Evolutionary conservation across 164 flowering plant species (phyloP), one percentile per base, ranked within the genome.

Genomic region (Cinnamomum micranthum): DNA sequence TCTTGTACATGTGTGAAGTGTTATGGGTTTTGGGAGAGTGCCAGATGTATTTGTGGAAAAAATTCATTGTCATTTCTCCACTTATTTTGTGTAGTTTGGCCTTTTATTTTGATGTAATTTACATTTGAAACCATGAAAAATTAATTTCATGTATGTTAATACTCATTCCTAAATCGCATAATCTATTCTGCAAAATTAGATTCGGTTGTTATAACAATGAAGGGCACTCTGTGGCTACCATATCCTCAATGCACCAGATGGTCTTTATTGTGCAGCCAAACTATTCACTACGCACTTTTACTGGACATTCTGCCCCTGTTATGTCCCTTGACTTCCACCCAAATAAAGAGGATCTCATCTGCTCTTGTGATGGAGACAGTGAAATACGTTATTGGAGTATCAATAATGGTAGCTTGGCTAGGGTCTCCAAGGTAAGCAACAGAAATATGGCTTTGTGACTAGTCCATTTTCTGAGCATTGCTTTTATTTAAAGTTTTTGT

Each of bases 361-460:
- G 91, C 82, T 92, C 97, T n/a, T 88, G 89, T 79, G 97, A 92
- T 78, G 85, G 78, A 24, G 86, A 86, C 76, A 84, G 85, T 27
- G 94, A 92, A 81, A 91, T 92, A 65, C 81, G 97, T 20, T 89
- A 88, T 73, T 92, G 97, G 97, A 92, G 88, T 73, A 85, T 92
- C 78, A 84, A 78, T 55, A 89, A 88, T 80, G 97, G 95, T 35
- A 86, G 87, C 73, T 88, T 90, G 75, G 24, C 88, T 23, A 83
- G 85, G 52, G 84, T 88, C 50, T 85, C 87, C 79, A 89, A 88
- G 90, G 97, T 92, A 85, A 50, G 50, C 4, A 74, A 72, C 41
- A 6, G 19, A 41, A 35, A 13, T n/a, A 6, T 19, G 41, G 71
- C 27, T 35, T 69, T n/a, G 10, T 35, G 55, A 17, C 19, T 31